Evolutionary conservation across 345 rosid species (phyloP).

Genomic region (Heritiera fomes): DNA sequence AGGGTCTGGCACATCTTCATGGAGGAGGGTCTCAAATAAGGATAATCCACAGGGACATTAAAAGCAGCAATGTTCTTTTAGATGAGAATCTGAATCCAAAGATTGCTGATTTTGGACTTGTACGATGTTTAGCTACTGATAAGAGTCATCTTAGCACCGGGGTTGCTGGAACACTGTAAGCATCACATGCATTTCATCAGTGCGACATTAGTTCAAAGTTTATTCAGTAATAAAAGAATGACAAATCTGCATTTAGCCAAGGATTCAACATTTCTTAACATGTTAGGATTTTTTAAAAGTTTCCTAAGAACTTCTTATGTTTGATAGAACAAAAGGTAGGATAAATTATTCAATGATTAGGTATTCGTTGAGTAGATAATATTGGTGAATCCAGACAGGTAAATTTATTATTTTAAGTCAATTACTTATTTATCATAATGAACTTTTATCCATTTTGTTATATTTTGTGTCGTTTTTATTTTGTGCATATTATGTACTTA

Average conservation of each 20-base stretch:
- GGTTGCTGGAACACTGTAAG: slow-evolving; percentile 61
- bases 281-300: not conserved
- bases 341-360: too few relatives aligned
- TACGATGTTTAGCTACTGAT: slow-evolving; percentile 45
- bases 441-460: too few relatives aligned
- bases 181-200: not conserved
- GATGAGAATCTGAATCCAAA: slow-evolving; percentile 46
- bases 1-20: slow-evolving; percentile 58
- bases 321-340: too few relatives aligned
- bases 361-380: too few relatives aligned
- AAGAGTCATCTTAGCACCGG: slow-evolving; percentile 54
- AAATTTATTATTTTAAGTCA: too few relatives aligned
- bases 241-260: too few relatives aligned
- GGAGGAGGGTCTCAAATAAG: slow-evolving; percentile 43
- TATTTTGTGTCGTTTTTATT: too few relatives aligned
- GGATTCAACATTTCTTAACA: too few relatives aligned
- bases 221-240: too few relatives aligned
- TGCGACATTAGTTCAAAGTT: not conserved
- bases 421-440: too few relatives aligned
- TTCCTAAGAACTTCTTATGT: not conserved
- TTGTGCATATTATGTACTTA: too few relatives aligned
- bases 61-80: slow-evolving; percentile 55
- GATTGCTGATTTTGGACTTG: slow-evolving; percentile 62
- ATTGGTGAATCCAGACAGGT: too few relatives aligned
- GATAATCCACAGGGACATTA: slow-evolving; percentile 57